A percentile compares a stretch with the other conserved stretches of the same genome.
phyloP scores from a whole-genome alignment of 2,329 filamentous ascomycete genomes.

The Purpureocillium takamizusanense region DNA sequence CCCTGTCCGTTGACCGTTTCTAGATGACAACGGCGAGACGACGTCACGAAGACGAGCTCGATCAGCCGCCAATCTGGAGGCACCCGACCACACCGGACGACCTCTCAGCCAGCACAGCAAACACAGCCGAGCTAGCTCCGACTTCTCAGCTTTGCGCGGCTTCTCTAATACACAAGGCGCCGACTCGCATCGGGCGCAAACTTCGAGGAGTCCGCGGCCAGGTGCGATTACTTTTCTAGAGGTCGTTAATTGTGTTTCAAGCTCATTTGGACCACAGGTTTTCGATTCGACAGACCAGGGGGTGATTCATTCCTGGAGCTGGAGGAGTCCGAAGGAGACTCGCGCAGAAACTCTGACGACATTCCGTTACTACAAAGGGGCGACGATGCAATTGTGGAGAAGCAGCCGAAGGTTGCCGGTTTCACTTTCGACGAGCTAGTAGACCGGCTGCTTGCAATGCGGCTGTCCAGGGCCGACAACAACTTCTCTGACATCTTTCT shows the following conservation, averaged over 20 bases:
- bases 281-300: slow-evolving; percentile 38
- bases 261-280: slow-evolving; percentile 41
- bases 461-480: slow-evolving; percentile 75
- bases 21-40: slow-evolving; percentile 33
- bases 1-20: background rate
- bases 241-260: too few species aligned
- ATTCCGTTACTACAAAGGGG: slow-evolving; percentile 57
- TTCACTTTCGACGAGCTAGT: slow-evolving; percentile 64
- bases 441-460: slow-evolving; percentile 74
- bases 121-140: slow-evolving; percentile 63
- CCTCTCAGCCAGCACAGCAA: slow-evolving; percentile 54
- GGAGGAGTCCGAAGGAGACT: slow-evolving; percentile 62
- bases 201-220: slow-evolving; percentile 22
- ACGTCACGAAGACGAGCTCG: slow-evolving; percentile 46
- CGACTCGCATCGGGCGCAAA: slow-evolving; percentile 20
- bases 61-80: slow-evolving; percentile 53
- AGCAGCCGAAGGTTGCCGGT: slow-evolving; percentile 40
- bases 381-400: slow-evolving; percentile 50
- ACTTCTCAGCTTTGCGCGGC: slow-evolving; percentile 52
- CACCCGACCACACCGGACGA: slow-evolving; percentile 40
- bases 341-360: slow-evolving; percentile 56
- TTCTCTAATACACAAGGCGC: slow-evolving; percentile 38
- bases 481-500: slow-evolving; percentile 87
- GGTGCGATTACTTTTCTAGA: too few species aligned
- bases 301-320: slow-evolving; percentile 54